A percentile compares a stretch with the other conserved stretches of the same genome.
phyloP scores from a whole-genome alignment of 2,329 filamentous ascomycete genomes.

The Aspergillus costaricaensis region DNA sequence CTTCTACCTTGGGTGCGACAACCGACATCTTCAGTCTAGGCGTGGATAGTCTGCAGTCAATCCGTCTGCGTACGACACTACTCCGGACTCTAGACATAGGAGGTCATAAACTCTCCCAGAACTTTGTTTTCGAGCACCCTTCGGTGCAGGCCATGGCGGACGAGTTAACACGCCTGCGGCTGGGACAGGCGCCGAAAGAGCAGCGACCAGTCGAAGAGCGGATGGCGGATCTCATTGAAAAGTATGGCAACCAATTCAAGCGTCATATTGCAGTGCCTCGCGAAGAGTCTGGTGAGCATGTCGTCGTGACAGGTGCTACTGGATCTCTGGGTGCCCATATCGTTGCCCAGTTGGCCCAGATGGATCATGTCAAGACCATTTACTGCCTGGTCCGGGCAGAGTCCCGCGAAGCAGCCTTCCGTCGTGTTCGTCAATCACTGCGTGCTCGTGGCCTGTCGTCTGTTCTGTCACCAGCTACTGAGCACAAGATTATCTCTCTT shows the following conservation, averaged over 20 bases:
- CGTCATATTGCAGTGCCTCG: background rate
- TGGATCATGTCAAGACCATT: conserved; percentile 34
- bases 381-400: conserved; percentile 60
- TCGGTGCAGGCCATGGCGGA: conserved; percentile 23
- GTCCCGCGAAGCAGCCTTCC: conserved; percentile 23
- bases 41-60: conserved; percentile 27
- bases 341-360: conserved; percentile 50
- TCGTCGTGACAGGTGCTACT: conserved; percentile 56
- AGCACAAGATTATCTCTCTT: conserved; percentile 49
- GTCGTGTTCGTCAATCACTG: conserved; percentile 50
- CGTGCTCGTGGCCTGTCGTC: conserved; percentile 20
- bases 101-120: background rate
- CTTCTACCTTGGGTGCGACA: conserved; percentile 10
- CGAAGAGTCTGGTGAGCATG: background rate
- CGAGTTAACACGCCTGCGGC: background rate
- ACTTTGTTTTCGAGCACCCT: conserved; percentile 20
- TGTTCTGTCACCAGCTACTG: conserved; percentile 15
- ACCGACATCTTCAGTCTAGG: conserved; percentile 27
- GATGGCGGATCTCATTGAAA: conserved; percentile 43
- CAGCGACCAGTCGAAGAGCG: conserved; percentile 38
- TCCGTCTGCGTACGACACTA: conserved; percentile 21
- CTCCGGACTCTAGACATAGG: conserved; percentile 9
- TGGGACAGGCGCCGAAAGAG: background rate
- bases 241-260: conserved; percentile 41
- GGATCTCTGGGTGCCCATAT: conserved; percentile 66